Conservation (phyloP, 768 basidiomycete species). For the Naganishia friedmannii region DNA sequence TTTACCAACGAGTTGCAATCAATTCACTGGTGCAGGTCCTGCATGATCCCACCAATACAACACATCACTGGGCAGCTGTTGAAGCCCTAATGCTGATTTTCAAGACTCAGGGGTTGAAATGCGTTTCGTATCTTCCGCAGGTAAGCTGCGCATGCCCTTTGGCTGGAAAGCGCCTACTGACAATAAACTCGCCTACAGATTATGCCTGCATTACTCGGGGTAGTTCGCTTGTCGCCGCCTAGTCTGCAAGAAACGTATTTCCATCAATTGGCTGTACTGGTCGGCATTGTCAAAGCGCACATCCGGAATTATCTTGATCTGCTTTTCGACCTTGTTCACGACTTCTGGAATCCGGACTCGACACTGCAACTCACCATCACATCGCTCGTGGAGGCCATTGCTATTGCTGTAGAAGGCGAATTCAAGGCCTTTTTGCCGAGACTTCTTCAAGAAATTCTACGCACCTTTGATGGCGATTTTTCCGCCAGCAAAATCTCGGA, state of each 20-base stretch:
- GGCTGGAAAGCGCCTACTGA: background rate
- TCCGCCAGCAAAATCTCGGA: conserved; percentile 55
- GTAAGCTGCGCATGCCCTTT: conserved; percentile 53
- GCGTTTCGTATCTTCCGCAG: conserved; percentile 90
- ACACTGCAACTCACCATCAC: conserved; percentile 89
- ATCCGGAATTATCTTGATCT: conserved; percentile 85
- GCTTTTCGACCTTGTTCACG: conserved; percentile 77
- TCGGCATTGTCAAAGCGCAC: conserved; percentile 95
- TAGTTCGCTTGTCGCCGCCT: conserved; percentile 71
- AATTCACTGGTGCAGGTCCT: conserved; percentile 79
- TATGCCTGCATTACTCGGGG: conserved; percentile 87
- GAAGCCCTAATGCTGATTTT: conserved; percentile 99
- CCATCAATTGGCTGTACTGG: conserved; percentile 90
- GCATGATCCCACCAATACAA: conserved; percentile 80
- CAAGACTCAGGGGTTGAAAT: conserved; percentile 94
- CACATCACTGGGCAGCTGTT: conserved; percentile 86
- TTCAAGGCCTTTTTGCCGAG: conserved; percentile 93
- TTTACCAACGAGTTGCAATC: conserved; percentile 94
- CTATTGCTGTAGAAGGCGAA: conserved; percentile 89
- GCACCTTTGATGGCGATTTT: conserved; percentile 56
- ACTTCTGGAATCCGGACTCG: conserved; percentile 72
- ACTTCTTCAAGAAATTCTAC: conserved; percentile 81
- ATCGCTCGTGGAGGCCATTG: conserved; percentile 84
- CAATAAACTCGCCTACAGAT: conserved; percentile 55
- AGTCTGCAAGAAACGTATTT: conserved; percentile 79